Base-by-base conservation (phyloP, 495 filamentous ascomycete species). In the Collariella sp. region DNA sequence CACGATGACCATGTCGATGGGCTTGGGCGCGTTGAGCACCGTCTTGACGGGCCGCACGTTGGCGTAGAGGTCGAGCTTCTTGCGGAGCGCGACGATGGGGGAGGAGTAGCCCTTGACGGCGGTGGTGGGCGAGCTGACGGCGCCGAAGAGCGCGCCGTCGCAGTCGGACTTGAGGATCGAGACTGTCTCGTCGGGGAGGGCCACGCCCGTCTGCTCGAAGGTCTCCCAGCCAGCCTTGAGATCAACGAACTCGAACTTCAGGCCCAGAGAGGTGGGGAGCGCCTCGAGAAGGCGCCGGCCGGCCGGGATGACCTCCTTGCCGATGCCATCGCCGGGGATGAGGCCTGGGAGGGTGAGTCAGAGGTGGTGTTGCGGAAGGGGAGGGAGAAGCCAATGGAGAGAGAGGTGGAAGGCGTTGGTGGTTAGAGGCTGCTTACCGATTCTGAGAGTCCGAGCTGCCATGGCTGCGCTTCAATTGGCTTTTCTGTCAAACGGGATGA, bases 281-380 rank as follows among this genome's bases (percentile, higher is more conserved):
- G 93, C 84, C 75, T 97, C 90, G 62, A 98, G 86, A 61, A 97
- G 75, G 44, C 83, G 82, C 51, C 89, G 87, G 54, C 91, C 93
- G 49, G 93, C 91, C 59, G 94, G 94, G 72, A 98, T 96, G 69
- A 98, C 93, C 74, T 98, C 93, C 65, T 87, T 88, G 69, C 93
- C 93, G 71, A 98, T 98, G 70, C 93, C 93, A 76, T 98, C 93
- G 68, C 93, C 93, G 69, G 93, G 88, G 64, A 97, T 96, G 67
- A 98, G 86, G 66, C 90, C 91, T 94, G 61, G 39, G 2, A 20
- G 24, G 43, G 62, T 16, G n/a, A 44, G 47, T 44, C 22, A 42
- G 24, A 44, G 24, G 26, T 45, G 45, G 40, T 36, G 35, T 34
- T 12, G 40, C n/a, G n/a, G n/a, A n/a, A 18, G 29, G 7, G n/a